phyloP scores from a whole-genome alignment of 345 rosid genomes.

The Hibiscus mutabilis region DNA sequence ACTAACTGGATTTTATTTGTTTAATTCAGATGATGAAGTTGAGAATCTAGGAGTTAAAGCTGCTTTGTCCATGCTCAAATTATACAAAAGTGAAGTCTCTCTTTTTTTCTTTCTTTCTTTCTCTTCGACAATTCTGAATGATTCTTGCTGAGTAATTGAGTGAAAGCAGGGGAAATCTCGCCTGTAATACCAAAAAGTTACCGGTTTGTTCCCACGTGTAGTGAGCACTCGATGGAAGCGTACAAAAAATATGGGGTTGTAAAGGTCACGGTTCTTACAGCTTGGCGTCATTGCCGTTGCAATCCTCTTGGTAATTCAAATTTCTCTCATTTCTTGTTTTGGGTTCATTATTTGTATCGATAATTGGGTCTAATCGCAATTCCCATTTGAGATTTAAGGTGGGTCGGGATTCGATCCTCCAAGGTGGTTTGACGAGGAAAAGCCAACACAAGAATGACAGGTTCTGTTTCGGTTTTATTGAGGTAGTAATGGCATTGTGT shows the following conservation, averaged over 20 bases:
- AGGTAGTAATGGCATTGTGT: background rate
- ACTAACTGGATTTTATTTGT: no score
- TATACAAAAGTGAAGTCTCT: conserved; percentile 58
- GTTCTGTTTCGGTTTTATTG: background rate
- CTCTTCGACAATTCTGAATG: background rate
- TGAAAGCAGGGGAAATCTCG: conserved; percentile 74
- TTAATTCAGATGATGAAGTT: conserved; percentile 32
- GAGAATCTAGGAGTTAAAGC: conserved; percentile 64
- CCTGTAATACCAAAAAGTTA: conserved; percentile 75
- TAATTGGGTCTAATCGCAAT: background rate
- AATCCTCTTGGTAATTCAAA: conserved; percentile 16
- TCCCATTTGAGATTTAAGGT: conserved; percentile 24
- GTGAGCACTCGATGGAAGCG: conserved; percentile 92
- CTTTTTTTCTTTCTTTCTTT: no score
- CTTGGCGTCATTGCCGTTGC: conserved; percentile 90
- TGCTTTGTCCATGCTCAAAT: conserved; percentile 63
- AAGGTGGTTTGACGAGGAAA: conserved; percentile 71
- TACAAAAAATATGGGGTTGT: conserved; percentile 78
- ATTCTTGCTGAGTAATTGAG: background rate
- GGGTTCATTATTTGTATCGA: no score
- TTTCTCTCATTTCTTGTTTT: no score
- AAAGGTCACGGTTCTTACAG: conserved; percentile 64
- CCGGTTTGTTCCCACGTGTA: conserved; percentile 77
- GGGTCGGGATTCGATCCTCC: conserved; percentile 93
- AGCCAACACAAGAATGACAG: conserved; percentile 33